A percentile compares a stretch with the other conserved stretches of the same genome.
phyloP scores from a whole-genome alignment of 176 grass and related monocot species.

The Bolboschoenus planiculmis region DNA sequence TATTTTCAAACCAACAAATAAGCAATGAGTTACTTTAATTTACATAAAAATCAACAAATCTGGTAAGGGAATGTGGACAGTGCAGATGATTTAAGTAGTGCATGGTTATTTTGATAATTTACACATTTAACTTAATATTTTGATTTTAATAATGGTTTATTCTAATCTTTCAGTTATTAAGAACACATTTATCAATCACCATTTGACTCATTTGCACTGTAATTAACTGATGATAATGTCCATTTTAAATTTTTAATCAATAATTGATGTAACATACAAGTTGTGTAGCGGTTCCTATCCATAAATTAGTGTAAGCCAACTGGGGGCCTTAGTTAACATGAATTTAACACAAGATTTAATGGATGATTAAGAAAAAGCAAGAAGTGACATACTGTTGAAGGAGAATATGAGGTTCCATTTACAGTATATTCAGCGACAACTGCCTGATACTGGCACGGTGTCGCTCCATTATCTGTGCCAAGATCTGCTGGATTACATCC shows the following conservation, averaged over 20 bases:
- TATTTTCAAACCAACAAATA: neutral
- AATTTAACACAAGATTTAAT: slow-evolving; percentile 48
- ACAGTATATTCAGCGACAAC: slow-evolving; percentile 40
- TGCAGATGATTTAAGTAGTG: neutral
- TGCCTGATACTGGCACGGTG: slow-evolving; percentile 31
- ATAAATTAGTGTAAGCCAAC: slow-evolving; percentile 52
- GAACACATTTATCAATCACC: no score
- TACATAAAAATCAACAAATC: neutral
- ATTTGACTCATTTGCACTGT: slow-evolving; percentile 38
- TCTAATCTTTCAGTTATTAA: no score
- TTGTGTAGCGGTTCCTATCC: no score
- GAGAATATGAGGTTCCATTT: slow-evolving; percentile 30
- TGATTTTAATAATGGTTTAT: no score
- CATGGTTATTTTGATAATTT: neutral
- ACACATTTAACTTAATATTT: no score
- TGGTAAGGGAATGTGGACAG: neutral
- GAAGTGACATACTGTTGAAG: slow-evolving; percentile 24
- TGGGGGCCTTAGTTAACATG: slow-evolving; percentile 52
- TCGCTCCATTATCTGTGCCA: slow-evolving; percentile 30
- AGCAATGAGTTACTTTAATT: neutral
- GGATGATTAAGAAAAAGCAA: slow-evolving; percentile 9
- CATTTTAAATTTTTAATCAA: no score
- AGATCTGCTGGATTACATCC: slow-evolving; percentile 52
- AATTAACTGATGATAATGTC: slow-evolving; percentile 63
- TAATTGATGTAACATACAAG: slow-evolving; percentile 60